A percentile compares a stretch with the other conserved stretches of the same genome.
phyloP scores from a whole-genome alignment of 306 rosid species.

The Prunus mongolica region DNA sequence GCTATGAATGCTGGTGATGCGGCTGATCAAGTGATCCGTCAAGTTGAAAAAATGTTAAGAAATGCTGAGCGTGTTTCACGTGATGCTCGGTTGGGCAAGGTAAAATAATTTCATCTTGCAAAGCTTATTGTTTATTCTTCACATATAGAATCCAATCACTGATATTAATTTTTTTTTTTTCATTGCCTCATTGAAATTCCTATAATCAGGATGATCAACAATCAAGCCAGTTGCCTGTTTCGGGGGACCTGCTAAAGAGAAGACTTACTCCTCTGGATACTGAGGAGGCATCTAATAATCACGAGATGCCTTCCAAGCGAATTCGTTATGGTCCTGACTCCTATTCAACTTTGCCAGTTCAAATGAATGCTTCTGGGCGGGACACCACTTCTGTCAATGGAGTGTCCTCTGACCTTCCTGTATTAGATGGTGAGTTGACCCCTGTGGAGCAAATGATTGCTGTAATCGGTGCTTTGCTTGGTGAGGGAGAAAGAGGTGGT shows the following conservation, averaged over 20 bases:
- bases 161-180: slow-evolving; percentile 5
- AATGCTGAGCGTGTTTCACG: slow-evolving; percentile 72
- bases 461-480: slow-evolving; percentile 93
- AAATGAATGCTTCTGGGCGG: slow-evolving; percentile 53
- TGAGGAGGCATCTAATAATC: slow-evolving; percentile 68
- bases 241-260: slow-evolving; percentile 64
- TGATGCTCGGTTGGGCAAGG: slow-evolving; percentile 75
- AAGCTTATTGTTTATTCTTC: background rate
- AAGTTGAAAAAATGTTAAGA: slow-evolving; percentile 81
- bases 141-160: slow-evolving; percentile 11
- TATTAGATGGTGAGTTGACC: slow-evolving; percentile 56
- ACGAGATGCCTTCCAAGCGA: slow-evolving; percentile 59
- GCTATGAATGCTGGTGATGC: slow-evolving; percentile 95
- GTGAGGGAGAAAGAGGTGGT: slow-evolving; percentile 98
- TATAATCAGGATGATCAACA: slow-evolving; percentile 65
- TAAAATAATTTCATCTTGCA: slow-evolving; percentile 13
- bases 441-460: slow-evolving; percentile 98
- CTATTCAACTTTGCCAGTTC: slow-evolving; percentile 40
- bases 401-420: slow-evolving; percentile 49
- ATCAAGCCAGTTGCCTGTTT: slow-evolving; percentile 52
- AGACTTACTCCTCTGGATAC: slow-evolving; percentile 57
- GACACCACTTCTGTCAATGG: slow-evolving; percentile 53
- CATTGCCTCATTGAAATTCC: slow-evolving; percentile 11
- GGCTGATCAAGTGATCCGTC: slow-evolving; percentile 91
- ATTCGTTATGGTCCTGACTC: slow-evolving; percentile 54